Percentiles rank a stretch among this genome's conserved stretches.
Evolutionary conservation across 1,284 basidiomycete species (phyloP).

Genomic region (Cerrena zonata): DNA sequence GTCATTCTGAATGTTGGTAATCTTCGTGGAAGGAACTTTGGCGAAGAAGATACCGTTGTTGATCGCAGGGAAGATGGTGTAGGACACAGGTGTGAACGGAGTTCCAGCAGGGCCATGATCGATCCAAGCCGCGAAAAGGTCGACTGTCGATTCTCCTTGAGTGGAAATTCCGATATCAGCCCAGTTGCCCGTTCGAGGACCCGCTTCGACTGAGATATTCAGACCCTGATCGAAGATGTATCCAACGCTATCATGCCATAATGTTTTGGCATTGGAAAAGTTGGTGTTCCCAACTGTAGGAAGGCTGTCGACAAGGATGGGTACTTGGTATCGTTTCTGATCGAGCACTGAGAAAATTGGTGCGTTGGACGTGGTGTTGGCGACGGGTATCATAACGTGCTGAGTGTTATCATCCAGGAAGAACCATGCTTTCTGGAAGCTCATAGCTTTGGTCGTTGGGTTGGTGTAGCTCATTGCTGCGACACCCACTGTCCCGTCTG

Average conservation of each 20-base stretch:
- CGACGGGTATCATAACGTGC: slow-evolving; percentile 52
- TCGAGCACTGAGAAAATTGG: slow-evolving; percentile 62
- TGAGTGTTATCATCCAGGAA: slow-evolving; percentile 61
- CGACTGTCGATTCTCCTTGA: slow-evolving; percentile 43
- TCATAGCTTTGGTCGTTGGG: slow-evolving; percentile 47
- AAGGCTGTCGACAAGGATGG: slow-evolving; percentile 40
- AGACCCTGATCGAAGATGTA: slow-evolving; percentile 36
- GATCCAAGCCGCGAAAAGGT: slow-evolving; percentile 60
- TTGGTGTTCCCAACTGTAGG: slow-evolving; percentile 21
- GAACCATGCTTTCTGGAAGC: slow-evolving; percentile 68
- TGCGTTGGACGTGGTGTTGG: slow-evolving; percentile 39
- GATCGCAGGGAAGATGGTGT: slow-evolving; percentile 51
- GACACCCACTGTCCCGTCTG: slow-evolving; percentile 47
- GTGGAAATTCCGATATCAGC: slow-evolving; percentile 56
- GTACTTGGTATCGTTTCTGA: slow-evolving; percentile 44
- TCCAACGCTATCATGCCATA: slow-evolving; percentile 57
- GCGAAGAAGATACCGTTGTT: slow-evolving; percentile 27
- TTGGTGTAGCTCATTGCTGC: slow-evolving; percentile 61
- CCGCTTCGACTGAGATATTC: slow-evolving; percentile 32
- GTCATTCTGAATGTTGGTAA: slow-evolving; percentile 37
- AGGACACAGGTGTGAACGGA: slow-evolving; percentile 35
- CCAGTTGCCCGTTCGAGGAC: slow-evolving; percentile 54
- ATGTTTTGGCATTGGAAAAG: slow-evolving; percentile 31
- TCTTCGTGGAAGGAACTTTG: slow-evolving; percentile 17
- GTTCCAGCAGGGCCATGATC: slow-evolving; percentile 33